A percentile compares a stretch with the other conserved stretches of the same genome.
phyloP scores from a whole-genome alignment of 2,329 filamentous ascomycete species.

The Phoma herbarum region DNA sequence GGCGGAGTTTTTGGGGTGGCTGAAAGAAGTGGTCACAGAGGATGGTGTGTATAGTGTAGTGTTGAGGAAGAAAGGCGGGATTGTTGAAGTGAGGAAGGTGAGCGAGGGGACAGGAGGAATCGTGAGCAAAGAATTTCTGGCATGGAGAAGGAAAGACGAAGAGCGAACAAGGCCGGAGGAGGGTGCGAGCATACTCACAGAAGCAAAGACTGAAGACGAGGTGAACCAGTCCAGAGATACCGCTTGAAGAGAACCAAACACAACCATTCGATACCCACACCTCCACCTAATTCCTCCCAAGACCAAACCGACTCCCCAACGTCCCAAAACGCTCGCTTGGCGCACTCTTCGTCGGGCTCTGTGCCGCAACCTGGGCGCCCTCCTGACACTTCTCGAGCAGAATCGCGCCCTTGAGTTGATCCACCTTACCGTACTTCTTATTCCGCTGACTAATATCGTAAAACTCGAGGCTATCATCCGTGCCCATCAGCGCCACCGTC shows the following conservation, averaged over 20 bases:
- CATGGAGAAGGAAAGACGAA: constrained; percentile 64
- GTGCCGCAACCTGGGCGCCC: constrained; percentile 46
- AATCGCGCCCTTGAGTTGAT: constrained; percentile 86
- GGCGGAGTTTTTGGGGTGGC: constrained; percentile 78
- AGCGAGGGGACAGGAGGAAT: constrained; percentile 81
- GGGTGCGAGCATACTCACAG: background rate
- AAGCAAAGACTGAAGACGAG: background rate
- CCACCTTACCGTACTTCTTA: constrained; percentile 92
- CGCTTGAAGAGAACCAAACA: background rate
- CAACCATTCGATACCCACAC: constrained; percentile 15
- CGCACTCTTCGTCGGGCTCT: constrained; percentile 43
- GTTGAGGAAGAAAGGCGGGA: constrained; percentile 67
- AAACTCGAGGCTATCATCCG: constrained; percentile 93
- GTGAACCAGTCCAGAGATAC: background rate
- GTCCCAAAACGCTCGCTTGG: constrained; percentile 48
- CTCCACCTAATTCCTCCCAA: constrained; percentile 24
- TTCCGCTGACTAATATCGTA: constrained; percentile 91
- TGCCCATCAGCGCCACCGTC: constrained; percentile 85
- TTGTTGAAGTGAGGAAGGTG: constrained; percentile 77
- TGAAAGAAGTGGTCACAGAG: constrained; percentile 65
- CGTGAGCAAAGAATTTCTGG: constrained; percentile 77
- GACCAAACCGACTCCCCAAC: constrained; percentile 46
- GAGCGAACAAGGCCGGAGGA: background rate
- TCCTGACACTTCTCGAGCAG: constrained; percentile 78
- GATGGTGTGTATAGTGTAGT: constrained; percentile 86